phyloP scores from a whole-genome alignment of 1,284 basidiomycete species.

The Taiwanofungus camphoratus region DNA sequence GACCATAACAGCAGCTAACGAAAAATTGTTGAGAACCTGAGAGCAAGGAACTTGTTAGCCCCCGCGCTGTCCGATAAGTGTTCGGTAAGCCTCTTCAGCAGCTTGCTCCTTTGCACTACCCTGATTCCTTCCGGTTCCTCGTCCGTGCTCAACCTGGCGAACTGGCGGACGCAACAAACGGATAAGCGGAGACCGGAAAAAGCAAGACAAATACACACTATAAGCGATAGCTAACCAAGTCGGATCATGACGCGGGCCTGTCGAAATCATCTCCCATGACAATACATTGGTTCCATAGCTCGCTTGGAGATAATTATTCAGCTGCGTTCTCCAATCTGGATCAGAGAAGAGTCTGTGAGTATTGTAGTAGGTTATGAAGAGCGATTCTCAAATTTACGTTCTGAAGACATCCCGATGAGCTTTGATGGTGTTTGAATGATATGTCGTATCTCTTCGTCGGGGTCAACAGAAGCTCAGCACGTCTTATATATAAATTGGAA shows the following conservation, averaged over 20 bases:
- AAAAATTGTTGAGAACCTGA: too few species aligned
- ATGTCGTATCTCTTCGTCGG: too few species aligned
- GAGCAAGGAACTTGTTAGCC: too few species aligned
- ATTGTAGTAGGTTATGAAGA: too few species aligned
- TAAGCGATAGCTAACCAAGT: slow-evolving; percentile 13
- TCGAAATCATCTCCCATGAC: slow-evolving; percentile 6
- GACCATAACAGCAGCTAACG: too few species aligned
- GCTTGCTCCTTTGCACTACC: not conserved
- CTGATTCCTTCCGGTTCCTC: not conserved
- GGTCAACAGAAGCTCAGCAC: too few species aligned
- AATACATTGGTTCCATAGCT: slow-evolving; percentile 7
- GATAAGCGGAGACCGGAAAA: not conserved
- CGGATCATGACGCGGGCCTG: slow-evolving; percentile 11
- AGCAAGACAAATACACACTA: slow-evolving; percentile 6
- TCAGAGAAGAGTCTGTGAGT: too few species aligned
- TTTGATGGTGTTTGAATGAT: too few species aligned
- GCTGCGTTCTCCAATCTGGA: slow-evolving; percentile 6
- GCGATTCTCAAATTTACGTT: too few species aligned
- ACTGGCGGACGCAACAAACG: not conserved
- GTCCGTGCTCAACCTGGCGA: not conserved
- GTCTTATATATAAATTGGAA: too few species aligned
- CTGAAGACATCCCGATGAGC: too few species aligned
- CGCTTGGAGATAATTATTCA: slow-evolving; percentile 17
- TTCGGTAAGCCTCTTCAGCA: not conserved
- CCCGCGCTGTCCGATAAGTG: not conserved